Conservation (phyloP, 192 early-diverging fungal genomes). For the Coemansia sp. region DNA sequence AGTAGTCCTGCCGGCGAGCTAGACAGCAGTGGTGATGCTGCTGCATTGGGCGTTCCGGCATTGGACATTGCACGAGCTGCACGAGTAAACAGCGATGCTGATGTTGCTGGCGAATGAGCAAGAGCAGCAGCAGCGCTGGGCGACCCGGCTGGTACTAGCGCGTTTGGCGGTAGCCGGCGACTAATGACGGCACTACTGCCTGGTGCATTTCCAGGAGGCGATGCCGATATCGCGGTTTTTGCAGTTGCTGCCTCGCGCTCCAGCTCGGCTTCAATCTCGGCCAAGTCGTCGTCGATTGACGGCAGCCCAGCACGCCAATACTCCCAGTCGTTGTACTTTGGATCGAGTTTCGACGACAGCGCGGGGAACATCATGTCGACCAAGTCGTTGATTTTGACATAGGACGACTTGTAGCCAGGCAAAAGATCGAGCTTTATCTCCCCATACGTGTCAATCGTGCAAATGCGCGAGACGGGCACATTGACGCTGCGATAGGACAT, state of each 20-base stretch:
- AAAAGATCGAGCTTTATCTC: constrained; percentile 91
- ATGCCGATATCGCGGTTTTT: not conserved
- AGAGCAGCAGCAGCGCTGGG: not conserved
- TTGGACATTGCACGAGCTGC: constrained; percentile 8
- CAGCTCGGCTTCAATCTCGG: constrained; percentile 25
- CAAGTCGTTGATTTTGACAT: constrained; percentile 87
- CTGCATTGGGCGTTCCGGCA: not conserved
- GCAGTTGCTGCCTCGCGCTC: not conserved
- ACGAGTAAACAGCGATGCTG: not conserved
- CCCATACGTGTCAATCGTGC: constrained; percentile 93
- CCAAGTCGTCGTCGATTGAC: constrained; percentile 43
- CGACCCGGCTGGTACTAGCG: not conserved
- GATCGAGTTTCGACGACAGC: constrained; percentile 60
- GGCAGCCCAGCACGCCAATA: constrained; percentile 68
- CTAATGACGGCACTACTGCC: not conserved
- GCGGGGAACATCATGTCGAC: constrained; percentile 96
- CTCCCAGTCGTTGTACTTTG: constrained; percentile 83
- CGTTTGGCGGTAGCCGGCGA: not conserved
- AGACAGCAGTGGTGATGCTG: not conserved
- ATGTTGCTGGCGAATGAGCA: not conserved
- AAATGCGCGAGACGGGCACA: constrained; percentile 92
- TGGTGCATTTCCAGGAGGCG: not conserved
- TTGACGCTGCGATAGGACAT: constrained; percentile 94
- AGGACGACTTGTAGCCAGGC: constrained; percentile 82
- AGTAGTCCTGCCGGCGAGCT: not conserved